phyloP scores from a whole-genome alignment of 179 eudicot species.

The Kewa caespitosa region DNA sequence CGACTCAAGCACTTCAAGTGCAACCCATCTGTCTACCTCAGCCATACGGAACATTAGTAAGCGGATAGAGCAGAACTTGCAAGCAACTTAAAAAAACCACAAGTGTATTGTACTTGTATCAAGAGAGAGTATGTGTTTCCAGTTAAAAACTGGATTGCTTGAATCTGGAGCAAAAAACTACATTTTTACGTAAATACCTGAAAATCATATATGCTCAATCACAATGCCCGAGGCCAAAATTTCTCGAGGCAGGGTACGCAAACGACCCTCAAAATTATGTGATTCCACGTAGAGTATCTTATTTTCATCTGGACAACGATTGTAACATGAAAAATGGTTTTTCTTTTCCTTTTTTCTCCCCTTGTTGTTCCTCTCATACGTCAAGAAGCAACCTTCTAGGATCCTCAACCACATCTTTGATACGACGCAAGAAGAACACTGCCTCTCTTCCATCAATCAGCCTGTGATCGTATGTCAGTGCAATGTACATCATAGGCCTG shows the following conservation, averaged over 20 bases:
- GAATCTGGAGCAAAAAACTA: conserved; percentile 7
- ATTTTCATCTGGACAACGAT: conserved; percentile 23
- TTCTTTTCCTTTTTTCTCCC: not conserved
- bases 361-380: conserved; percentile 36
- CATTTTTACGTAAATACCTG: not conserved
- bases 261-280: conserved; percentile 31
- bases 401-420: conserved; percentile 96
- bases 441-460: conserved; percentile 99
- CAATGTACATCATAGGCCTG: conserved; percentile 97
- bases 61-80: too few species aligned
- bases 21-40: too few species aligned
- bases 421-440: conserved; percentile 87
- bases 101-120: too few species aligned
- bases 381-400: conserved; percentile 95
- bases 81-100: too few species aligned
- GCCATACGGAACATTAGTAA: too few species aligned
- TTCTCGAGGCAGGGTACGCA: conserved; percentile 19
- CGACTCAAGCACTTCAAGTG: too few species aligned
- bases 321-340: conserved; percentile 6
- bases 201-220: conserved; percentile 19
- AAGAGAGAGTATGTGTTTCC: too few species aligned
- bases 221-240: conserved; percentile 12
- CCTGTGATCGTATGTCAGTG: conserved; percentile 93
- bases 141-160: too few species aligned
- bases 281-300: conserved; percentile 21